Evolutionary conservation across 805 yeast species (phyloP).

Genomic region (Lipomyces yamanashiensis): DNA sequence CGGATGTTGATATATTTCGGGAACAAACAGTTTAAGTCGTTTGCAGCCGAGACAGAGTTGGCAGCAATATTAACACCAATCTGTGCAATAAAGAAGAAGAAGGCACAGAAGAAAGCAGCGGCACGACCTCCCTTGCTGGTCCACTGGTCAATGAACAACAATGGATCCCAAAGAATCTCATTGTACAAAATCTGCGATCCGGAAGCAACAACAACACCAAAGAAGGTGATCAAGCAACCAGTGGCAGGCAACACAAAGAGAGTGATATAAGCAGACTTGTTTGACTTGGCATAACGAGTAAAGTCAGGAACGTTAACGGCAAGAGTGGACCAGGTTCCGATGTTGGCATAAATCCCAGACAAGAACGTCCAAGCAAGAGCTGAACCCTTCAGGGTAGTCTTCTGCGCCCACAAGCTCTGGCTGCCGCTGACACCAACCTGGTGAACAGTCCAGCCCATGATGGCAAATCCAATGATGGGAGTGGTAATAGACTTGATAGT

Average conservation of each 20-base stretch:
- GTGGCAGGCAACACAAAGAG: conserved; percentile 24
- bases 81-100: conserved; percentile 66
- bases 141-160: conserved; percentile 24
- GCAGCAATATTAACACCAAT: conserved; percentile 71
- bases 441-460: conserved; percentile 73
- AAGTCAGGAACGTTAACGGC: conserved; percentile 56
- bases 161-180: conserved; percentile 29
- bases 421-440: conserved; percentile 61
- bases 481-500: conserved; percentile 67
- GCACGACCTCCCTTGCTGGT: conserved; percentile 29
- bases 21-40: conserved; percentile 45
- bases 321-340: conserved; percentile 44
- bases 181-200: conserved; percentile 33
- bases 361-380: conserved; percentile 75
- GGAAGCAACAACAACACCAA: conserved; percentile 28
- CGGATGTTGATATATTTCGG: conserved; percentile 62
- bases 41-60: conserved; percentile 50
- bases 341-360: conserved; percentile 58
- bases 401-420: conserved; percentile 60
- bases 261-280: conserved; percentile 13
- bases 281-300: conserved; percentile 53
- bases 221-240: conserved; percentile 20
- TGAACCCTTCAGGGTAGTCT: conserved; percentile 55
- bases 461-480: conserved; percentile 83
- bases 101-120: conserved; percentile 10